phyloP scores from a whole-genome alignment of 1,284 basidiomycete species.

The Xerocomus amazonicus region DNA sequence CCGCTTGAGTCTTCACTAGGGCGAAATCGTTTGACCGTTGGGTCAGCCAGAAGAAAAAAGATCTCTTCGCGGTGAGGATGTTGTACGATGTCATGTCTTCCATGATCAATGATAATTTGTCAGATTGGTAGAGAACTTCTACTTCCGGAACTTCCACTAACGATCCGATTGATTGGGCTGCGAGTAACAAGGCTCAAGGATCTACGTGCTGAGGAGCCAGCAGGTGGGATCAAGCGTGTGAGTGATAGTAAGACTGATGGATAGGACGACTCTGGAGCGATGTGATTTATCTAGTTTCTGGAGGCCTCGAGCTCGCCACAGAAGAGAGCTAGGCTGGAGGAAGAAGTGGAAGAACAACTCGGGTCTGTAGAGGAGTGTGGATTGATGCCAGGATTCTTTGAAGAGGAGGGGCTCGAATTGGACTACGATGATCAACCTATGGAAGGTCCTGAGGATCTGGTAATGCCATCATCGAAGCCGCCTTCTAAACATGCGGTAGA shows the following conservation, averaged over 20 bases:
- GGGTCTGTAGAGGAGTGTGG: slow-evolving; percentile 36
- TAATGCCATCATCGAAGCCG: neutral
- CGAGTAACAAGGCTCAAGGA: slow-evolving; percentile 84
- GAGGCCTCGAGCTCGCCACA: slow-evolving; percentile 37
- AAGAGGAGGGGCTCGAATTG: slow-evolving; percentile 38
- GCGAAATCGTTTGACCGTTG: slow-evolving; percentile 75
- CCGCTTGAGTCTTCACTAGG: slow-evolving; percentile 66
- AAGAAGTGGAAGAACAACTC: slow-evolving; percentile 7
- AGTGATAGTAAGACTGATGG: slow-evolving; percentile 17
- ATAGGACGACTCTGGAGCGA: neutral
- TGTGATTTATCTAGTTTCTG: slow-evolving; percentile 48
- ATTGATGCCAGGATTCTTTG: slow-evolving; percentile 55
- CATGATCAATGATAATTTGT: slow-evolving; percentile 4
- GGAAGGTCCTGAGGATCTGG: slow-evolving; percentile 18
- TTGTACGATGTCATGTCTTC: slow-evolving; percentile 1
- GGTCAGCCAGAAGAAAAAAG: slow-evolving; percentile 70
- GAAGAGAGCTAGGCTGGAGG: slow-evolving; percentile 40
- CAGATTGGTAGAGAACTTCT: slow-evolving; percentile 83
- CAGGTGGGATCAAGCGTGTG: slow-evolving; percentile 61
- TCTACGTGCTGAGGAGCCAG: slow-evolving; percentile 48
- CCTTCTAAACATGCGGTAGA: slow-evolving; percentile 10
- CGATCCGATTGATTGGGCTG: slow-evolving; percentile 76
- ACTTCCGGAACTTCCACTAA: slow-evolving; percentile 72
- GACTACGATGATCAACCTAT: slow-evolving; percentile 19
- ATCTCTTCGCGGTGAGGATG: slow-evolving; percentile 65